These are phyloP conservation scores for Luffa aegyptiaca DNA, from an alignment of 306 rosid genomes.

Conservation along the genomic window DNA sequence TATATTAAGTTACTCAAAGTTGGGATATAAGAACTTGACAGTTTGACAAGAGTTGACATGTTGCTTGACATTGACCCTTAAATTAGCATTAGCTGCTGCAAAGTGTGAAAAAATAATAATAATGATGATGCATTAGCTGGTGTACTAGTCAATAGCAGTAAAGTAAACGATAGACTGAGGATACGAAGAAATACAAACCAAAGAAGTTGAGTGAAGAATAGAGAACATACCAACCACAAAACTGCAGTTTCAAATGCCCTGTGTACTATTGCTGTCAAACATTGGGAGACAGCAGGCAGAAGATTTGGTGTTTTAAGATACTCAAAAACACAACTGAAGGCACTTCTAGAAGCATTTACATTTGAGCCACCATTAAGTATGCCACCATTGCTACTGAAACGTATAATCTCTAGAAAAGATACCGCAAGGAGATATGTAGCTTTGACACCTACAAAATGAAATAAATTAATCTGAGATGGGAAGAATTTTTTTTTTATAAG, in stretches of 20 bases:
- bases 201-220: not conserved
- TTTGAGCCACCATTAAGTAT: constrained; percentile 69
- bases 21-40: not conserved
- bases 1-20: not conserved
- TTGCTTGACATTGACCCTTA: not conserved
- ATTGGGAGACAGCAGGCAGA: constrained; percentile 92
- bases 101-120: no score
- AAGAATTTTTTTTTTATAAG: not conserved
- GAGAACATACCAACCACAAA: constrained; percentile 63
- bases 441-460: constrained; percentile 68
- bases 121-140: not conserved
- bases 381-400: constrained; percentile 96
- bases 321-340: constrained; percentile 91
- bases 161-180: not conserved
- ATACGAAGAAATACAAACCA: not conserved
- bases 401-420: constrained; percentile 88
- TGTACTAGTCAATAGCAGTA: not conserved
- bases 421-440: constrained; percentile 99
- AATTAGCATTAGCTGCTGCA: not conserved
- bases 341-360: constrained; percentile 64
- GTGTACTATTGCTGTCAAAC: constrained; percentile 84
- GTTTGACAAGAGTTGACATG: not conserved
- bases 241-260: constrained; percentile 85
- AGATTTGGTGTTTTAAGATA: constrained; percentile 94
- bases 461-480: constrained; percentile 5